Base-by-base conservation (phyloP, 805 yeast species). In the Yarrowia divulgata region DNA sequence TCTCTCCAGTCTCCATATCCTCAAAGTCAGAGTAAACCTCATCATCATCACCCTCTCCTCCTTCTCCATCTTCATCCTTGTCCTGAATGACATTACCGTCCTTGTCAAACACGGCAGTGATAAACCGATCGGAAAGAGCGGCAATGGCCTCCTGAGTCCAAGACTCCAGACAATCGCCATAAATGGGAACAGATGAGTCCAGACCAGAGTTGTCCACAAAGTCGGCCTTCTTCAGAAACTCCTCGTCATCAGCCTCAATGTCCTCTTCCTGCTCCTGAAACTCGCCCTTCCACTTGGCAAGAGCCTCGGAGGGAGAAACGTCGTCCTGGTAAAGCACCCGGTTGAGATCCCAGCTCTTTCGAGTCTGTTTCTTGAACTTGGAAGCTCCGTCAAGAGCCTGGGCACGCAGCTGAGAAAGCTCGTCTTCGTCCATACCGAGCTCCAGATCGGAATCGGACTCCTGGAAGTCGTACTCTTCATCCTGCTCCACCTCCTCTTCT, bases 271-370 rank as follows among this genome's bases (percentile, higher is more conserved):
- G 71, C 34, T 70, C 72, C 3, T 71, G 72, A 18, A 71, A 72
- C 10, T 74, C 73, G 50, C 76, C 75, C 32, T 62, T 71, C 77
- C 79, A 78, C 34, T 75, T 67, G 63, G 68, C 69, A 35, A 79
- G 71, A 14, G 77, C 79, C 6, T 78, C 79, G 9, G 80, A 82
- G 0, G 98, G 93, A 13, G 87, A 85, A 50, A 92, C 82, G 73
- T 91, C 89, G 69, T 89, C 87, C 85, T 90, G 83, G 77, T 95
- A 94, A 5, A 95, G 81, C 69, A 94, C 80, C 75, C 90, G 91
- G 73, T 89, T 88, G 71, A 94, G 86, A 77, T 94, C 91, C 93
- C 96, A 91, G 70, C 81, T 82, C 79, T 82, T 85, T 75, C 79
- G 81, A 70, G 79, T 75, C 6, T 84, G 72, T 14, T 71, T 70